Evolutionary conservation across 106 monocot species (phyloP), one percentile per base, ranked within the genome.

Genomic region (Triglochin maritima): DNA sequence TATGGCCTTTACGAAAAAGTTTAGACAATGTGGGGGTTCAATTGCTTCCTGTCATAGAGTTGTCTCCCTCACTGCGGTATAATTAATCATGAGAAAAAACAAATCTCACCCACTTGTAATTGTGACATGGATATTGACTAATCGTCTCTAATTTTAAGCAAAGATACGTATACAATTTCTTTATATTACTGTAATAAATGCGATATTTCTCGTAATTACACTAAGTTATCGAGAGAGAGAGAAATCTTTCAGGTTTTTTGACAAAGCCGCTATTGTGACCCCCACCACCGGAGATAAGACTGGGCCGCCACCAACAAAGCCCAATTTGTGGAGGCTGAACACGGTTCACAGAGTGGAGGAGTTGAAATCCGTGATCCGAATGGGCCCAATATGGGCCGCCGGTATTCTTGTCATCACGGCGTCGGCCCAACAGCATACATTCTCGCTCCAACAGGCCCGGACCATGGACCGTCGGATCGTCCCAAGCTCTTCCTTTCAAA

Each of bases 261-360:
- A 73, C 64, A 73, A 73, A 64, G 72, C 72, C 56, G 72, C 72
- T 15, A 16, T 73, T 4, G 66, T 60, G 74, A 60, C 58, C 58
- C 29, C 29, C 0, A 29, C 29, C 29, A 57, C 9, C 17, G 51
- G 51, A 16, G 60, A 3, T 10, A 47, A 11, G 70, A 59, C 29
- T 8, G 48, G 8, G 17, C 13, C 42, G 16, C 16, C 68, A 8
- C 51, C 56, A 43, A 5, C 47, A 29, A 56, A 57, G 51, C 82
- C 82, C 8, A 79, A 89, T 48, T 81, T 64, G 9, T 94, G 94
- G 87, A 74, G 74, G 47, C 71, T 94, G 62, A 77, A 66, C 85
- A 94, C 94, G 3, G 83, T 94, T 8, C 94, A 94, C 77, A 77
- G 94, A 3, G 82, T 94, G 15, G 94, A 94, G 64, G 89, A 94